Base-by-base conservation (phyloP, 768 basidiomycete species). In the Austroboletus festivus region DNA sequence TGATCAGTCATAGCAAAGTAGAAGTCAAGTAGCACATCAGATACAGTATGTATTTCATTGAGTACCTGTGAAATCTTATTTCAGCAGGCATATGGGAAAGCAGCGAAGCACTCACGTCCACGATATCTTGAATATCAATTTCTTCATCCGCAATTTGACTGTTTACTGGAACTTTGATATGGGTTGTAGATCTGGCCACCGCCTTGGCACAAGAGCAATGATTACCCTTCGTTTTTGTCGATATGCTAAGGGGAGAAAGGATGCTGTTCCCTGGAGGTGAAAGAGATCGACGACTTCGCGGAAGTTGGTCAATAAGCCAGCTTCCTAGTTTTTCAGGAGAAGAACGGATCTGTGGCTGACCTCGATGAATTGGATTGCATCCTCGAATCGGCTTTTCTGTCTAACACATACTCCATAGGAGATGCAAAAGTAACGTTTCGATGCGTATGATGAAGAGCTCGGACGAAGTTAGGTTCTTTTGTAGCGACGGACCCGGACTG, bases 1-100 rank as follows among this genome's bases (percentile, higher is more conserved):
- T 22, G 15, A 53, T 67, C 35, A 69, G 57, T 39, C 18, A 50
- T 30, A 20, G 7, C 38, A 13, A 42, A 39, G 12, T 40, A 44
- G 38, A 26, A 45, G 5, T 21, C 34, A 31, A 44, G 44, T 37
- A 37, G 31, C 23, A 23, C 11, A 11, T 11, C 21, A 40, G 26
- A 31, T 56, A 73, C 81, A 58, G 75, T 59, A 42, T 77, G 73
- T 15, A 85, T 76, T 52, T 80, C 71, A 24, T 71, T 63, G 44
- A 84, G 64, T 44, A 78, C 67, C 81, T 83, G 44, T 30, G 20
- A 35, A 33, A 34, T 19, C 16, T 22, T 34, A 46, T 30, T 43
- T 40, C 41, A 30, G 38, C 19, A 20, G 13, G 37, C 33, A 26
- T 19, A 10, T 22, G 31, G 26, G 31, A 35, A 21, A 46, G 16